Conservation (phyloP, 1,284 basidiomycete species). For the Sporisorium iseilematis-ciliati region DNA sequence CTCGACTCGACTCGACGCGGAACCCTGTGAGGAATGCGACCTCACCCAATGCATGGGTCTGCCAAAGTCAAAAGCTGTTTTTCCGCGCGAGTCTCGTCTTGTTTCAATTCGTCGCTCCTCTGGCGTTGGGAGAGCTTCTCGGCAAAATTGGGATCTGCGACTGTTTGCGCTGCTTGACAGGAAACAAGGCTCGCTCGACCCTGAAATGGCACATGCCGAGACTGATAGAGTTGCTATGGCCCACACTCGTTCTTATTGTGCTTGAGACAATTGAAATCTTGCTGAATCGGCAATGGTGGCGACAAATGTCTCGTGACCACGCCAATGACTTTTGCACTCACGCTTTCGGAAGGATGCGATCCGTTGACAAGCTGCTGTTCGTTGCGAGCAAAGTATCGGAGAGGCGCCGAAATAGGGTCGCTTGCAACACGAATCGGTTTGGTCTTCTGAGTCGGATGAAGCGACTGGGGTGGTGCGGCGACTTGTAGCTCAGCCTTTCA, state of each 20-base stretch:
- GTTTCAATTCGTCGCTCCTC: not conserved
- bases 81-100: slow-evolving; percentile 2
- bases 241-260: not conserved
- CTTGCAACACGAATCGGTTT: too few relatives aligned
- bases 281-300: not conserved
- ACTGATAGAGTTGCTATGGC: not conserved
- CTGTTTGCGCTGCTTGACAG: not conserved
- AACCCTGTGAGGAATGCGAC: slow-evolving; percentile 22
- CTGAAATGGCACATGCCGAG: not conserved
- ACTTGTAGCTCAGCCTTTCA: too few relatives aligned
- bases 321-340: not conserved
- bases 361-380: not conserved
- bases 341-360: slow-evolving; percentile 1
- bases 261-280: too few relatives aligned
- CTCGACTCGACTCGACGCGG: not conserved
- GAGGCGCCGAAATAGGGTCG: not conserved
- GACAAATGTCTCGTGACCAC: not conserved
- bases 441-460: too few relatives aligned
- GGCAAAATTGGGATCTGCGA: slow-evolving; percentile 1
- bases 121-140: not conserved
- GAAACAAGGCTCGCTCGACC: not conserved
- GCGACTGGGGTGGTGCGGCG: too few relatives aligned
- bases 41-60: slow-evolving; percentile 5
- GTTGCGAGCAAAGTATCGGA: not conserved
- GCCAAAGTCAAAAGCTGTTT: not conserved